Evolutionary conservation across 176 grass and related monocot genomes (phyloP), one percentile per base, ranked within the genome.

Genomic region (Chrysopogon serrulatus): DNA sequence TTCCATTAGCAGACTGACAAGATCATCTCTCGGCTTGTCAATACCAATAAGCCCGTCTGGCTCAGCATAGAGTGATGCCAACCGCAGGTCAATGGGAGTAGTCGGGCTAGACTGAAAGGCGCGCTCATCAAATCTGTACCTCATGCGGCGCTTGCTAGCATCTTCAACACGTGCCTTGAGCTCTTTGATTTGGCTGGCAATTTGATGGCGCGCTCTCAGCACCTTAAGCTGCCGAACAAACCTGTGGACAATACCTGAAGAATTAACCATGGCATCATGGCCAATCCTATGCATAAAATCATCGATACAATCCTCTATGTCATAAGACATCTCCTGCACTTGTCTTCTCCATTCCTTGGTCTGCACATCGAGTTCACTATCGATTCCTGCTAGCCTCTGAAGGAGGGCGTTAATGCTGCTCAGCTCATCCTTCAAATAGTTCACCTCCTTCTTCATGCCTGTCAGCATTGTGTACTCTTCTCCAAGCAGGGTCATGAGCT

Each of bases 341-440:
- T 79, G 77, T 33, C 31, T n/a, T 21, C 77, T 23, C 77, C 77
- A 79, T 31, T 79, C 77, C 18, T 45, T 66, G 1, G 19, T 67
- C 31, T 79, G 77, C 62, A 79, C 28, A 67, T 79, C 77, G 23
- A 79, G 61, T 6, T 35, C 19, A 49, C 6, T 16, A 11, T 67
- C 77, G 12, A 35, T 62, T 43, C 48, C 77, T 26, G 77, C 28
- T 1, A 79, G 19, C 42, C 77, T 66, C 41, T 67, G 77, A 49
- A 67, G 41, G 18, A 79, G 30, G 5, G 62, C 61, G 10, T 79
- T 65, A 42, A 79, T 79, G 77, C 77, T 79, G 61, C 77, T 79
- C 77, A 79, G 42, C 42, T 79, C 77, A 67, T 79, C 77, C 63
- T 15, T 67, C 77, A 79, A 49, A 67, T 49, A 67, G 30, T 79